Conservation (phyloP, 495 filamentous ascomycete species). For the Xanthoparmelia taractica region DNA sequence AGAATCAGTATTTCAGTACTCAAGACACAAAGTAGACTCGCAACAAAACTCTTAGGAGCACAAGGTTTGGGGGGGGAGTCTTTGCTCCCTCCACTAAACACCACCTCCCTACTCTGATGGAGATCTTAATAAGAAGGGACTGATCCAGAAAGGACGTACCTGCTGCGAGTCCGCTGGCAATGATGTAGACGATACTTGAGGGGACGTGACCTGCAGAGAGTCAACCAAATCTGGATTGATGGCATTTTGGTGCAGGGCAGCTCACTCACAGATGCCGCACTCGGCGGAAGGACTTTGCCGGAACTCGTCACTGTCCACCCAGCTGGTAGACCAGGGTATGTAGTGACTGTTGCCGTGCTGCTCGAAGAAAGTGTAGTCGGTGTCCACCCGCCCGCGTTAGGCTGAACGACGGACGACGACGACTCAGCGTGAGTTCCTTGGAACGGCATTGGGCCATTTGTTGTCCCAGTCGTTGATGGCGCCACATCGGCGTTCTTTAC, state of each 20-base stretch:
- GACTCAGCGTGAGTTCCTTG: slow-evolving; percentile 55
- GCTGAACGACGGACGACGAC: slow-evolving; percentile 40
- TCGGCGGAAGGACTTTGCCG: slow-evolving; percentile 49
- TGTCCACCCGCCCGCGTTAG: slow-evolving; percentile 57
- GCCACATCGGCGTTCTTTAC: slow-evolving; percentile 21
- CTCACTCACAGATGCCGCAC: slow-evolving; percentile 45
- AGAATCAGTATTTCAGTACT: not conserved
- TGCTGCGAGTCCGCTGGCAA: slow-evolving; percentile 39
- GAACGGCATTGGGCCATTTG: slow-evolving; percentile 52
- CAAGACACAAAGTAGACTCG: not conserved
- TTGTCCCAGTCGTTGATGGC: slow-evolving; percentile 48
- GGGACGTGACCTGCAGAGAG: slow-evolving; percentile 40
- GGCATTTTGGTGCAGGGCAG: slow-evolving; percentile 28
- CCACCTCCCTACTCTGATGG: not conserved
- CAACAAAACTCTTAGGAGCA: not conserved
- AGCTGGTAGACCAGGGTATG: slow-evolving; percentile 51
- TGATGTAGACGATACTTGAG: slow-evolving; percentile 38
- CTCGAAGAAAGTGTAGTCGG: slow-evolving; percentile 36
- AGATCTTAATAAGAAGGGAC: not conserved
- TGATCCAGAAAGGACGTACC: slow-evolving; percentile 26
- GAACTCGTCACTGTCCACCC: slow-evolving; percentile 69
- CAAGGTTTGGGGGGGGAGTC: not conserved
- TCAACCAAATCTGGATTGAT: slow-evolving; percentile 30
- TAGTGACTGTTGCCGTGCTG: slow-evolving; percentile 34
- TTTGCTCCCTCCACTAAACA: not conserved